phyloP scores from a whole-genome alignment of 1,284 basidiomycete genomes.

The Tilletia horrida region DNA sequence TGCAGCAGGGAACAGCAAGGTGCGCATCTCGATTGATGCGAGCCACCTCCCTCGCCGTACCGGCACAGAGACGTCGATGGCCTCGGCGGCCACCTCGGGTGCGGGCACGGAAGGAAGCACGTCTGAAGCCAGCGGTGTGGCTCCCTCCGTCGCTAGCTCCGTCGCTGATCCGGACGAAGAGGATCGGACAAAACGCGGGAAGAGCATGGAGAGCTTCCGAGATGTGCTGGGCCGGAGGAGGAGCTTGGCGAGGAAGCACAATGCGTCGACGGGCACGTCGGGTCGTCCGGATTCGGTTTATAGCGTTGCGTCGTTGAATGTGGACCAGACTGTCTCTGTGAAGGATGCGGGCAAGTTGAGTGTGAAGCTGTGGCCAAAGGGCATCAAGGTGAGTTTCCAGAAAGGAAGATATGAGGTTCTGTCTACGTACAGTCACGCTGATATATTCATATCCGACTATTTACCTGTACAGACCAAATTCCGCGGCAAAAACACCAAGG shows the following conservation, averaged over 20 bases:
- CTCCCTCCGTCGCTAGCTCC: no score
- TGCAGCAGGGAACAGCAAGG: background rate
- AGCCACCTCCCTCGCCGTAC: background rate
- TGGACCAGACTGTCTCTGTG: background rate
- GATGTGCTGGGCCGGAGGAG: background rate
- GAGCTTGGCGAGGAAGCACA: background rate
- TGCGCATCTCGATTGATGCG: slow-evolving; percentile 3
- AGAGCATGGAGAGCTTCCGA: slow-evolving; percentile 8
- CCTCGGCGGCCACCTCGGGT: no score
- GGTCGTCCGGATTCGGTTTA: slow-evolving; percentile 4
- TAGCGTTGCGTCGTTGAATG: background rate
- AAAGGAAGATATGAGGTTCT: background rate
- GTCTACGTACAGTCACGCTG: no score
- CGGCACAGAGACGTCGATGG: no score
- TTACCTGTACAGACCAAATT: background rate
- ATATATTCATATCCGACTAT: no score
- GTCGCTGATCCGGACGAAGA: no score
- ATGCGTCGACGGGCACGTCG: background rate
- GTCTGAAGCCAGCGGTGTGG: no score
- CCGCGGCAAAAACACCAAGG: slow-evolving; percentile 26
- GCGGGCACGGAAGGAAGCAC: no score
- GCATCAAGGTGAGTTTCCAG: slow-evolving; percentile 13
- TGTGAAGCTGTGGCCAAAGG: slow-evolving; percentile 14
- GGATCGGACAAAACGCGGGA: background rate
- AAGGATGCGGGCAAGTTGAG: slow-evolving; percentile 15